These are phyloP conservation scores for Pseudopyrenochaeta lycopersici DNA, from an alignment of 2,329 filamentous ascomycete species.

Conservation along the genomic window DNA sequence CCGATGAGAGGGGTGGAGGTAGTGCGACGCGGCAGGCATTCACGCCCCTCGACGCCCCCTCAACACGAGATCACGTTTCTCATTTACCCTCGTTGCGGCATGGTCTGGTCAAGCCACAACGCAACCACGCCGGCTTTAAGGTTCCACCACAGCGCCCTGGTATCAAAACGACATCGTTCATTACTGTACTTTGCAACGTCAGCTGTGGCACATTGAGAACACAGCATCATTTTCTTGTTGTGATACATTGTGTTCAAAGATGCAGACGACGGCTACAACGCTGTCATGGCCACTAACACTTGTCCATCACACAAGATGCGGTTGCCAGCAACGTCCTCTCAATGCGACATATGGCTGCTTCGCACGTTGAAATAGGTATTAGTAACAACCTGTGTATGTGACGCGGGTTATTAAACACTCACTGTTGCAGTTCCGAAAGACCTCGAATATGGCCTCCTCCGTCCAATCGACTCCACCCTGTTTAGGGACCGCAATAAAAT, in stretches of 20 bases:
- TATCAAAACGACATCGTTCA: neutral
- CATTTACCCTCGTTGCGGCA: slow-evolving; percentile 10
- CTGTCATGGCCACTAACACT: neutral
- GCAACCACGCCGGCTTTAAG: slow-evolving; percentile 11
- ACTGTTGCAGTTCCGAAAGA: neutral
- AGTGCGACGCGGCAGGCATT: slow-evolving; percentile 9
- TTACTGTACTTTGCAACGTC: neutral
- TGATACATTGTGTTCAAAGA: neutral
- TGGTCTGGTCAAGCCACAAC: neutral
- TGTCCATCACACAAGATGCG: neutral
- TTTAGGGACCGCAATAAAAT: neutral
- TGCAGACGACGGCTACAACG: neutral
- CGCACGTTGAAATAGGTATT: too few species aligned
- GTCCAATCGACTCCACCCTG: neutral
- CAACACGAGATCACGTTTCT: slow-evolving; percentile 23
- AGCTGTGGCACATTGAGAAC: neutral
- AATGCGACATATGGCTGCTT: too few species aligned
- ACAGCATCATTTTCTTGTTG: too few species aligned
- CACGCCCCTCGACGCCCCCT: slow-evolving; percentile 14
- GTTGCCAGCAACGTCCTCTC: neutral
- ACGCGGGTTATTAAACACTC: too few species aligned
- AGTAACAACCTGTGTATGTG: too few species aligned
- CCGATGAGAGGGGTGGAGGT: slow-evolving; percentile 6
- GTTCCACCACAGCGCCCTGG: slow-evolving; percentile 4
- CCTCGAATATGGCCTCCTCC: neutral